These are phyloP conservation scores for Citrus trifoliata DNA, from an alignment of 345 rosid species.

Conservation along the genomic window DNA sequence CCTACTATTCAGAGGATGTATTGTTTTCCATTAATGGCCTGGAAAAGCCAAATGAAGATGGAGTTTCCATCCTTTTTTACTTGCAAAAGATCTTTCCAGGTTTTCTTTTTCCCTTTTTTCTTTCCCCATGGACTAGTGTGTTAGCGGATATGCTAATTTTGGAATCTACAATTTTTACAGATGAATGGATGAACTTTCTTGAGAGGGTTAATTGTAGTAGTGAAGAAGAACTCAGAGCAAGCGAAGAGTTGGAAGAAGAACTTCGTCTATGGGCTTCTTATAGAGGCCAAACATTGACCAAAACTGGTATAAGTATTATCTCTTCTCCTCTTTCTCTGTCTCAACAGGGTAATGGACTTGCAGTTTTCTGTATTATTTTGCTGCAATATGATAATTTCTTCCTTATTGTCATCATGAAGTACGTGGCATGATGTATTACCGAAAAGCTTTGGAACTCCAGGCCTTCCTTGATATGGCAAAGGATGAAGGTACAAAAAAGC, in stretches of 20 bases:
- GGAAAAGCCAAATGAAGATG: conserved; percentile 72
- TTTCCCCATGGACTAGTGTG: neutral
- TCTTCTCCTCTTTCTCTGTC: neutral
- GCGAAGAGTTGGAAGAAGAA: conserved; percentile 42
- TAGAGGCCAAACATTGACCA: conserved; percentile 80
- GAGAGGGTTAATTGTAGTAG: conserved; percentile 43
- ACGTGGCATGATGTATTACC: conserved; percentile 86
- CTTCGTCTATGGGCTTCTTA: conserved; percentile 87
- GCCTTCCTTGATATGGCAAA: conserved; percentile 73
- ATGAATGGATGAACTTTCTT: conserved; percentile 76
- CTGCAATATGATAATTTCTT: neutral
- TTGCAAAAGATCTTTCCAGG: conserved; percentile 86
- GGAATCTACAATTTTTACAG: conserved; percentile 36
- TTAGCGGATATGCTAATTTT: conserved; percentile 14
- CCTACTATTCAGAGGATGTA: conserved; percentile 76
- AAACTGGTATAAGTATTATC: conserved; percentile 51
- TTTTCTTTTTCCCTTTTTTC: conserved; percentile 19
- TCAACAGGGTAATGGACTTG: neutral
- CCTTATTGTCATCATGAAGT: conserved; percentile 29
- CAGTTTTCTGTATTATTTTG: neutral
- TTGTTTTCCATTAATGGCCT: conserved; percentile 55
- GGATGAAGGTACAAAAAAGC: conserved; percentile 45
- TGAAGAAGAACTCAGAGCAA: conserved; percentile 52
- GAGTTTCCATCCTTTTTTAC: conserved; percentile 77
- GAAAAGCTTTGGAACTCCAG: conserved; percentile 79